phyloP scores from a whole-genome alignment of 768 basidiomycete genomes.

The Boletus vermiculosoides region DNA sequence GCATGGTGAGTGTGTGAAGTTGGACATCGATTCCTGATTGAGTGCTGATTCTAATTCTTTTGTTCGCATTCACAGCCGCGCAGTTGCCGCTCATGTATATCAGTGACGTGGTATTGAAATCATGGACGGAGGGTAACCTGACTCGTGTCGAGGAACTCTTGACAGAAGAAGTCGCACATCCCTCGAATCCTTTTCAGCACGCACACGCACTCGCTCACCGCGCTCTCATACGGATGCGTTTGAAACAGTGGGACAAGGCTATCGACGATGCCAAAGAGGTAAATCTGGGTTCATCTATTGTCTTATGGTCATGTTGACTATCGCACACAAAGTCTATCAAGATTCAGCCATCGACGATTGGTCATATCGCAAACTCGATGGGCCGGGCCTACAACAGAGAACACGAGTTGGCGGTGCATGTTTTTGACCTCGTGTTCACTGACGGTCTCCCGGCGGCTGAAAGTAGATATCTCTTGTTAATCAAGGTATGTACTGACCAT shows the following conservation, averaged over 20 bases:
- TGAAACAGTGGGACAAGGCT: not conserved
- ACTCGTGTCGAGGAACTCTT: not conserved
- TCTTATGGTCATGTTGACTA: not conserved
- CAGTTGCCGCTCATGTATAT: not conserved
- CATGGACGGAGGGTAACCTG: not conserved
- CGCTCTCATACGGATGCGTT: not conserved
- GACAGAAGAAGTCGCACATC: not conserved
- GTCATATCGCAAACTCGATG: not conserved
- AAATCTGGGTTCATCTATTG: not conserved
- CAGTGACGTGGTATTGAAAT: not conserved
- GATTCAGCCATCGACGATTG: not conserved
- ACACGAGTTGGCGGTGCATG: not conserved
- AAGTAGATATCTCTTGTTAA: constrained; percentile 3
- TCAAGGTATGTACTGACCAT: not conserved
- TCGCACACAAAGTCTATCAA: not conserved
- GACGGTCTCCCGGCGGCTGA: not conserved
- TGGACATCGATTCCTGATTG: not conserved
- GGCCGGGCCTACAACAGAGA: not conserved
- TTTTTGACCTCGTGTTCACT: constrained; percentile 6
- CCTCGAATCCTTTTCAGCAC: not conserved
- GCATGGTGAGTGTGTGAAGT: not conserved
- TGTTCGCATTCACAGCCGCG: not conserved
- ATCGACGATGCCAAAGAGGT: constrained; percentile 5
- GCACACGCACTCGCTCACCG: not conserved
- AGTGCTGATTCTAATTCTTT: not conserved